Evolutionary conservation across 768 basidiomycete genomes (phyloP).

Genomic region (Boletus vermiculosoides): DNA sequence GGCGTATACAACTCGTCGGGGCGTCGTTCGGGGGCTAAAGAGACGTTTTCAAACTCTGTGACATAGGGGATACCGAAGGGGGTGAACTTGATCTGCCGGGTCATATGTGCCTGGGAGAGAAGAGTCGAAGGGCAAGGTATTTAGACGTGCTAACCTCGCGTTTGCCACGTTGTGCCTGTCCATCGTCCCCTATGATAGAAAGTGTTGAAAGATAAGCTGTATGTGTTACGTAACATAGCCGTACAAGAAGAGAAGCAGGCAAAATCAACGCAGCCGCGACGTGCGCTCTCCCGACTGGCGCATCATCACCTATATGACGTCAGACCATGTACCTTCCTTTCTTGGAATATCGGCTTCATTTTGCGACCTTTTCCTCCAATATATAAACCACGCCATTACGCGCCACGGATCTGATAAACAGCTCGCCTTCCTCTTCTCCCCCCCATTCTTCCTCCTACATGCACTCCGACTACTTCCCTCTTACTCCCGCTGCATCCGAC

Average conservation of each 20-base stretch:
- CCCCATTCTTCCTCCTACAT: neutral
- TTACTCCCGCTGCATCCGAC: conserved; percentile 30
- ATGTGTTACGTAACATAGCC: conserved; percentile 3
- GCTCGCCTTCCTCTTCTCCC: neutral
- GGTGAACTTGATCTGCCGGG: conserved; percentile 28
- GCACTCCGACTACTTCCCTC: conserved; percentile 27
- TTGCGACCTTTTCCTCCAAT: conserved; percentile 19
- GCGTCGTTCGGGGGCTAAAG: conserved; percentile 8
- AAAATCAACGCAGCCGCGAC: neutral
- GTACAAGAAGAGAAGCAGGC: neutral
- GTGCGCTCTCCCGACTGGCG: neutral
- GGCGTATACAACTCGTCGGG: neutral
- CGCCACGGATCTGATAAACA: conserved; percentile 9
- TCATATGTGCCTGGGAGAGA: conserved; percentile 11
- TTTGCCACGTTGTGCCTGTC: neutral
- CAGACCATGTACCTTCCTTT: conserved; percentile 31
- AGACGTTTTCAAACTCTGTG: conserved; percentile 30
- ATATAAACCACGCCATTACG: conserved; percentile 16
- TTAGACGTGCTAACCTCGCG: neutral
- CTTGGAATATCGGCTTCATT: conserved; percentile 13
- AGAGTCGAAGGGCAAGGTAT: neutral
- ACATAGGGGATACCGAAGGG: conserved; percentile 31
- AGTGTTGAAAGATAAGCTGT: conserved; percentile 2
- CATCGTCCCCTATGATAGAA: too few relatives aligned
- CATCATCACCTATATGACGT: conserved; percentile 22